Evolutionary conservation across 129 eudicot genomes (phyloP).

Genomic region (Gnaphalium uliginosum): DNA sequence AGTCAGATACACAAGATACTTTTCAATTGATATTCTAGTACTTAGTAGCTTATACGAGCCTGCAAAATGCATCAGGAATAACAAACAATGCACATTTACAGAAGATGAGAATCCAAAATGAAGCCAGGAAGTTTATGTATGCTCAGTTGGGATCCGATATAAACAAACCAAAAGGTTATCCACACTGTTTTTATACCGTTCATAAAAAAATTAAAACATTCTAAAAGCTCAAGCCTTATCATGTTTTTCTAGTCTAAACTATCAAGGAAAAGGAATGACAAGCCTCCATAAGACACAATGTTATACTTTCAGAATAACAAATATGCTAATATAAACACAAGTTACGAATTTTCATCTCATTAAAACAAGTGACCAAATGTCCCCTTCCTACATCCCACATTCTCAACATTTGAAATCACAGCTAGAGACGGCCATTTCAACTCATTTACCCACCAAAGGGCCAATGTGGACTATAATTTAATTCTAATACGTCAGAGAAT

Average conservation of each 20-base stretch:
- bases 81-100: neutral
- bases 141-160: neutral
- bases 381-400: neutral
- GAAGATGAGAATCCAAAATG: neutral
- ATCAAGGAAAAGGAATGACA: too few relatives aligned
- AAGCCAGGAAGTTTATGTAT: neutral
- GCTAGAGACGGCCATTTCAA: neutral
- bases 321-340: too few relatives aligned
- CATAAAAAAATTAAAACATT: too few relatives aligned
- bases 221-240: too few relatives aligned
- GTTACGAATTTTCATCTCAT: too few relatives aligned
- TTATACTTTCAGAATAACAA: too few relatives aligned
- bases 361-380: too few relatives aligned
- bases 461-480: neutral
- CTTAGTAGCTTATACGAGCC: neutral
- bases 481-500: too few relatives aligned
- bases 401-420: neutral
- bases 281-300: too few relatives aligned
- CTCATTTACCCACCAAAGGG: neutral
- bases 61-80: too few relatives aligned
- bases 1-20: slow-evolving; percentile 11
- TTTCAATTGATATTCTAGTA: neutral
- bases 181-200: neutral
- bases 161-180: neutral
- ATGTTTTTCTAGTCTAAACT: too few relatives aligned